Evolutionary conservation across 1,139 yeast genomes (phyloP), one percentile per base, ranked within the genome.

Genomic region (Pneumocystis canis): DNA sequence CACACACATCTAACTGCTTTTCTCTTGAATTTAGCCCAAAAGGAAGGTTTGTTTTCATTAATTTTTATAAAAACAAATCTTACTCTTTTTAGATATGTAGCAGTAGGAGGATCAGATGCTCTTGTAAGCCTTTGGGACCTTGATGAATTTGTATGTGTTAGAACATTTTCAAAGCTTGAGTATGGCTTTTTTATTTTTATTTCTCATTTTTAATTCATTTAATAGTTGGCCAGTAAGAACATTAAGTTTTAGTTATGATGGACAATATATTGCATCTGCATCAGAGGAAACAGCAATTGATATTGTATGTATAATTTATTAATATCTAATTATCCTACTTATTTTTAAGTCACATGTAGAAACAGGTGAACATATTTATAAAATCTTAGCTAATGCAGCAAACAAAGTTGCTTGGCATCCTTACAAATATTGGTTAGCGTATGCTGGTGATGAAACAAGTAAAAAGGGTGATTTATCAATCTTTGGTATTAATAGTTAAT

Each of bases 201-300:
- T 28, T n/a, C 2, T 11, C 2, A 58, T 16, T n/a, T 25, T 62
- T 53, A n/a, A 25, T 31, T 30, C 57, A 28, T 59, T 60, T 37
- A 54, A 63, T 25, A 59, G 66, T 16, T 71, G 70, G 37, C 71
- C 75, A 1, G 68, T 74, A 2, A 65, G 68, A 18, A 67, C 73
- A 2, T 57, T 75, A 16, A 67, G 72, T 7, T 92, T 92, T 72
- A 87, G 96, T 1, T 98, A 98, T 2, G 97, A 92, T 73, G 97
- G 97, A 7, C 81, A 96, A 68, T 80, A 82, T 69, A 82, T 94
- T 62, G 96, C 92, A 0, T 88, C 96, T 14, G 90, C 96, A 5
- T 89, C 97, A 18, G 75, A 72, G 5, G 69, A 66, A 58, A 63
- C 67, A 2, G 71, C 74, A 3, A 67, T 74, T 18, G 72, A 72